Conservation (phyloP, 176 grass and related monocot genomes). For the Aechmea fasciata region DNA sequence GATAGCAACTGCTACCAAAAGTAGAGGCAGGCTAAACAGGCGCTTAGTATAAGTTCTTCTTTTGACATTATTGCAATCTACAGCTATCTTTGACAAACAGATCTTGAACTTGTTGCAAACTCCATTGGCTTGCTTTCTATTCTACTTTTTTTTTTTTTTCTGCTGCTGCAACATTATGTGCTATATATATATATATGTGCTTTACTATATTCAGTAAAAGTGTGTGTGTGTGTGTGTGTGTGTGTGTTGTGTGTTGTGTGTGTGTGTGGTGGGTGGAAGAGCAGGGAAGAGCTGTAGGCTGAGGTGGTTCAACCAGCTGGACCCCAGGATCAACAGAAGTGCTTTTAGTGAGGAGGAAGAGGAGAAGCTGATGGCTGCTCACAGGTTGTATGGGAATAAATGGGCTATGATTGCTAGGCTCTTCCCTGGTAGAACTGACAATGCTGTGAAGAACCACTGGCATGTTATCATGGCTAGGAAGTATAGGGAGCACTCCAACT, state of each 20-base stretch:
- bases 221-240: not conserved
- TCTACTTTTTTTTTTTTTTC: not conserved
- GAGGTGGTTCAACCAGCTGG: conserved; percentile 92
- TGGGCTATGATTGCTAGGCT: conserved; percentile 90
- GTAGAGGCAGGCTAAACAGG: no score
- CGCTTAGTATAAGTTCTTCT: no score
- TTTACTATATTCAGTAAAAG: no score
- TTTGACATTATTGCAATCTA: no score
- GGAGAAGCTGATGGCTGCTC: conserved; percentile 74
- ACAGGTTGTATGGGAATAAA: conserved; percentile 84
- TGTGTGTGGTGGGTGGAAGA: not conserved
- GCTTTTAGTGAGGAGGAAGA: conserved; percentile 82
- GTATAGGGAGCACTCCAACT: conserved; percentile 67
- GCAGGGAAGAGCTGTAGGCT: conserved; percentile 90
- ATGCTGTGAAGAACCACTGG: conserved; percentile 97
- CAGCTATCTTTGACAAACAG: no score
- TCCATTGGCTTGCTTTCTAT: not conserved
- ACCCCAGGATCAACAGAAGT: conserved; percentile 72
- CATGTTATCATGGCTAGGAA: conserved; percentile 97
- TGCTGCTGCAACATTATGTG: no score
- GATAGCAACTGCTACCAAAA: no score
- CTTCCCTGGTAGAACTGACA: conserved; percentile 88
- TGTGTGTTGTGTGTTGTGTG: not conserved
- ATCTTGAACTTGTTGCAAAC: no score
- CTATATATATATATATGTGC: no score